These are phyloP conservation scores for Aspergillus texensis DNA, from an alignment of 2,329 filamentous ascomycete species.

Conservation along the genomic window DNA sequence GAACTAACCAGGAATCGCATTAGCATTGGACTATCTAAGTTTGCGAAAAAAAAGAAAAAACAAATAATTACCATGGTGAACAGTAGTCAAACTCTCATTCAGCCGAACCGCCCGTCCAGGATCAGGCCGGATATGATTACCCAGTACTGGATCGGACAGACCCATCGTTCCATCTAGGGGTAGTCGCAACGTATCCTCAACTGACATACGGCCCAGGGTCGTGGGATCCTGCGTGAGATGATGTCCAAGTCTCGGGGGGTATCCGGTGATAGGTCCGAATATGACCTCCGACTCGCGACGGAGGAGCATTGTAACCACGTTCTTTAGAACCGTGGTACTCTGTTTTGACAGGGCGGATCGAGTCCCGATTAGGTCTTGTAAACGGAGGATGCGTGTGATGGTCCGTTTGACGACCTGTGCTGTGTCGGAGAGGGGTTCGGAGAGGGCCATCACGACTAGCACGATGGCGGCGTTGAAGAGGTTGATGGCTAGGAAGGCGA, in stretches of 20 bases:
- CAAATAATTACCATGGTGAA: conserved; percentile 24
- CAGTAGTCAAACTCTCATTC: conserved; percentile 28
- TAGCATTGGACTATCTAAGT: background rate
- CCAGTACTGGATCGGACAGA: conserved; percentile 1
- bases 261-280: conserved; percentile 22
- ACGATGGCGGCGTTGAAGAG: conserved; percentile 51
- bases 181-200: conserved; percentile 28
- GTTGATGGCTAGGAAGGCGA: conserved; percentile 50
- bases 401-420: conserved; percentile 49
- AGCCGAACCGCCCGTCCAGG: conserved; percentile 19
- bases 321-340: conserved; percentile 28
- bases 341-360: conserved; percentile 41
- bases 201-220: conserved; percentile 17
- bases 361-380: conserved; percentile 42
- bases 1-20: conserved; percentile 2
- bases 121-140: conserved; percentile 14
- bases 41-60: background rate
- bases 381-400: conserved; percentile 45
- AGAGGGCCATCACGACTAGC: conserved; percentile 46
- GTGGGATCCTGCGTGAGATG: conserved; percentile 2
- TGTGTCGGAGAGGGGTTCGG: conserved; percentile 45
- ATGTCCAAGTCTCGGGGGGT: background rate
- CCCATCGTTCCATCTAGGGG: conserved; percentile 21
- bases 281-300: conserved; percentile 29
- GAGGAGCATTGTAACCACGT: conserved; percentile 28